These are phyloP conservation scores for Kwoniella sp. DNA, from an alignment of 768 basidiomycete species.

Conservation along the genomic window DNA sequence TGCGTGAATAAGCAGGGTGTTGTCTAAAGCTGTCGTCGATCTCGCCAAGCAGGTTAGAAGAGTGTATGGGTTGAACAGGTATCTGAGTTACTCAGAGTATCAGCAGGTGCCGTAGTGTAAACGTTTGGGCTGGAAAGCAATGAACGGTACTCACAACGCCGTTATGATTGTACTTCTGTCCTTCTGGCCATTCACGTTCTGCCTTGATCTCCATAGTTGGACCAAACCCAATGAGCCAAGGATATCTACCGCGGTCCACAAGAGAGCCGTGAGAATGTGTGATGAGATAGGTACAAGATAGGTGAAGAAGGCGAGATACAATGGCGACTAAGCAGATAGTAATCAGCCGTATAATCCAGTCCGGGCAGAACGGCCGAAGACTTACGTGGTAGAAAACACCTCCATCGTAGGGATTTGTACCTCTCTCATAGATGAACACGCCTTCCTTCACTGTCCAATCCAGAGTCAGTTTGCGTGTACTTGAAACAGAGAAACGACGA, in stretches of 20 bases:
- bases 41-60: slow-evolving; percentile 75
- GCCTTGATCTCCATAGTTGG: slow-evolving; percentile 64
- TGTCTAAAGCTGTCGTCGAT: slow-evolving; percentile 82
- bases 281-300: slow-evolving; percentile 66
- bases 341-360: neutral
- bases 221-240: slow-evolving; percentile 70
- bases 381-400: slow-evolving; percentile 83
- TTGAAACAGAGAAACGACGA: no score
- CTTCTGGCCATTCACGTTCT: neutral
- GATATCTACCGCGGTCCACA: slow-evolving; percentile 71
- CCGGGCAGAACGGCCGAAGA: slow-evolving; percentile 1
- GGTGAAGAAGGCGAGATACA: slow-evolving; percentile 75
- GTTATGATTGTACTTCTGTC: slow-evolving; percentile 57
- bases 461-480: slow-evolving; percentile 25
- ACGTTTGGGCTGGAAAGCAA: neutral
- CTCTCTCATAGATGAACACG: slow-evolving; percentile 73
- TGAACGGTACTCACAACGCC: slow-evolving; percentile 62
- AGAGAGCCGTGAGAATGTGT: slow-evolving; percentile 60
- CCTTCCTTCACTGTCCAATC: slow-evolving; percentile 77
- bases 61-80: slow-evolving; percentile 86
- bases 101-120: slow-evolving; percentile 6
- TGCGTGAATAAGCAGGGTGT: slow-evolving; percentile 67
- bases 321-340: slow-evolving; percentile 66
- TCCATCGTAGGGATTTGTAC: slow-evolving; percentile 84
- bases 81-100: slow-evolving; percentile 60